These are phyloP conservation scores for Lipomyces sp. DNA, from an alignment of 805 yeast genomes.

Conservation along the genomic window DNA sequence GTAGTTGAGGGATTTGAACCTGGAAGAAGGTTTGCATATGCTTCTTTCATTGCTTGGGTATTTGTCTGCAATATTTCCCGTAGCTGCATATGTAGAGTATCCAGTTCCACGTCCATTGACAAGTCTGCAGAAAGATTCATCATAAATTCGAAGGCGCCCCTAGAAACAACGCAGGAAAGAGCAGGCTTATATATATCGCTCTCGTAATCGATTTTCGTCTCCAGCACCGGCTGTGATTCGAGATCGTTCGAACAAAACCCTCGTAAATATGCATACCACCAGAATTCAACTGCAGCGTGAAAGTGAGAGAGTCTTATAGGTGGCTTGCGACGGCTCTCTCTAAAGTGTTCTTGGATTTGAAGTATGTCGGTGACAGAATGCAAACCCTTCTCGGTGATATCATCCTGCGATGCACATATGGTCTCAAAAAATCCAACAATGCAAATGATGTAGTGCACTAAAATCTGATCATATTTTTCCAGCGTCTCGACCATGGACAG, in stretches of 20 bases:
- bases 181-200: conserved; percentile 32
- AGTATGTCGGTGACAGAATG: conserved; percentile 20
- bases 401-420: conserved; percentile 11
- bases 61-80: conserved; percentile 21
- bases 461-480: conserved; percentile 59
- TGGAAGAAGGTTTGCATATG: not conserved
- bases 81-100: conserved; percentile 31
- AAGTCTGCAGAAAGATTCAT: conserved; percentile 39
- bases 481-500: conserved; percentile 49
- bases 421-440: conserved; percentile 14
- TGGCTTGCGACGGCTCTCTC: conserved; percentile 9
- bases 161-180: conserved; percentile 34
- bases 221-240: conserved; percentile 2
- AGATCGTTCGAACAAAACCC: conserved; percentile 28
- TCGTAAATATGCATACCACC: conserved; percentile 30
- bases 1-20: not conserved
- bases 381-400: not conserved
- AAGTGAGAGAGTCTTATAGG: conserved; percentile 20
- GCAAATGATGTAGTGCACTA: conserved; percentile 60
- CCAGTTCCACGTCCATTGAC: conserved; percentile 9
- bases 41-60: not conserved
- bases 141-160: conserved; percentile 42
- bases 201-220: conserved; percentile 24
- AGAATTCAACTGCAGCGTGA: conserved; percentile 25
- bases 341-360: conserved; percentile 9